Percentiles rank a stretch among this genome's conserved stretches.
Evolutionary conservation across 2,329 filamentous ascomycete species (phyloP).

Genomic region (Xylariaceae sp.): DNA sequence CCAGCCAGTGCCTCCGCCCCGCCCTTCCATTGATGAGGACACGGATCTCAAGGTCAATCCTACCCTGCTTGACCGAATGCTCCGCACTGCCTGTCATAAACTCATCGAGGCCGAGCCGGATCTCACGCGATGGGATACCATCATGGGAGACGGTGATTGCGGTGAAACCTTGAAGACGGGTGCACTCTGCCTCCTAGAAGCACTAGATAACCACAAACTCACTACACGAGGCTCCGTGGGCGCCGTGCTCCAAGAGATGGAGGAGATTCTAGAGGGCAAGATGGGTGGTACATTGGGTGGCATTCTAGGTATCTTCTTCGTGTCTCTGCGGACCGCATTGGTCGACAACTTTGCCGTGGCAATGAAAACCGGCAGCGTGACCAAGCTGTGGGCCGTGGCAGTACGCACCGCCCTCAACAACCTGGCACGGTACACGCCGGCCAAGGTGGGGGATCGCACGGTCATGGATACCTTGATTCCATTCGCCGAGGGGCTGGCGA

Average conservation of each 20-base stretch:
- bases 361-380: slow-evolving; percentile 26
- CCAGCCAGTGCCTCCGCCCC: slow-evolving; percentile 31
- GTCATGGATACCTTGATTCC: slow-evolving; percentile 54
- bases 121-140: slow-evolving; percentile 56
- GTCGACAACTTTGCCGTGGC: slow-evolving; percentile 33
- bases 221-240: slow-evolving; percentile 42
- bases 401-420: slow-evolving; percentile 41
- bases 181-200: slow-evolving; percentile 44
- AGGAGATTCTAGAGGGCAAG: slow-evolving; percentile 50
- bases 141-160: slow-evolving; percentile 62
- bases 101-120: slow-evolving; percentile 56
- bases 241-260: slow-evolving; percentile 43
- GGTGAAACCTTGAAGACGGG: slow-evolving; percentile 56
- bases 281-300: slow-evolving; percentile 41
- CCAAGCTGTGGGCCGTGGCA: slow-evolving; percentile 40
- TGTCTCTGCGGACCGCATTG: slow-evolving; percentile 35
- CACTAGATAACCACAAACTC: slow-evolving; percentile 34
- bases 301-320: slow-evolving; percentile 41
- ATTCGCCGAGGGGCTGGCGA: slow-evolving; percentile 41
- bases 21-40: slow-evolving; percentile 34
- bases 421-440: slow-evolving; percentile 48
- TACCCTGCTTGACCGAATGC: slow-evolving; percentile 45
- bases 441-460: slow-evolving; percentile 50
- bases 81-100: slow-evolving; percentile 48
- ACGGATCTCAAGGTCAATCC: slow-evolving; percentile 48